A percentile compares a stretch with the other conserved stretches of the same genome.
Conservation (phyloP, 108 stramenopile species). For the Skeletonema grethae region DNA sequence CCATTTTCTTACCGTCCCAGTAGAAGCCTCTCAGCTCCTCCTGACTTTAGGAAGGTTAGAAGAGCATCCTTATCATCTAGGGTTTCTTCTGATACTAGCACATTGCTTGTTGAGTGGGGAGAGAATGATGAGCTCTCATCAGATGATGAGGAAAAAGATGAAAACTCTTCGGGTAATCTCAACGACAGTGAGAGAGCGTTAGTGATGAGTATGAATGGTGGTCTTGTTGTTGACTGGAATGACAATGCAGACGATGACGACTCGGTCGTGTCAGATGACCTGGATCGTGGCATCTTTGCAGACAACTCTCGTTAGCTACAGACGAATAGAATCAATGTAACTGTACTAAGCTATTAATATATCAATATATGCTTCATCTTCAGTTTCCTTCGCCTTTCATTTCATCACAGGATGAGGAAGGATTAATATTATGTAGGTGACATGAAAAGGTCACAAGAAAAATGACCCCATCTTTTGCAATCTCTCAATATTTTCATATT, state of each 20-base stretch:
- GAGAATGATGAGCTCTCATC: not conserved
- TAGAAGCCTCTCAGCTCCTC: not conserved
- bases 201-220: not conserved
- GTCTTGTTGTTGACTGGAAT: not conserved
- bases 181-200: not conserved
- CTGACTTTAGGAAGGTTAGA: not conserved
- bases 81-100: not conserved
- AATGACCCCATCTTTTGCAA: too few species aligned
- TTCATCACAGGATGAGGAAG: too few species aligned
- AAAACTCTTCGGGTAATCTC: not conserved
- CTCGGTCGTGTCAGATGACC: not conserved
- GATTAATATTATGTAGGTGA: too few species aligned
- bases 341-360: too few species aligned
- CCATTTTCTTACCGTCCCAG: not conserved
- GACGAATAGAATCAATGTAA: too few species aligned
- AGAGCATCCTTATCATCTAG: not conserved
- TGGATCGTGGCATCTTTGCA: not conserved
- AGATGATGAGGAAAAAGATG: not conserved
- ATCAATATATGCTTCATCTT: too few species aligned
- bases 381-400: too few species aligned
- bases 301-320: too few species aligned
- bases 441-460: too few species aligned
- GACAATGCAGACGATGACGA: not conserved
- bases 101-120: not conserved
- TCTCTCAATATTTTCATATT: too few species aligned